Base-by-base conservation (phyloP, 805 yeast species). In the Hagleromyces aurorensis region DNA sequence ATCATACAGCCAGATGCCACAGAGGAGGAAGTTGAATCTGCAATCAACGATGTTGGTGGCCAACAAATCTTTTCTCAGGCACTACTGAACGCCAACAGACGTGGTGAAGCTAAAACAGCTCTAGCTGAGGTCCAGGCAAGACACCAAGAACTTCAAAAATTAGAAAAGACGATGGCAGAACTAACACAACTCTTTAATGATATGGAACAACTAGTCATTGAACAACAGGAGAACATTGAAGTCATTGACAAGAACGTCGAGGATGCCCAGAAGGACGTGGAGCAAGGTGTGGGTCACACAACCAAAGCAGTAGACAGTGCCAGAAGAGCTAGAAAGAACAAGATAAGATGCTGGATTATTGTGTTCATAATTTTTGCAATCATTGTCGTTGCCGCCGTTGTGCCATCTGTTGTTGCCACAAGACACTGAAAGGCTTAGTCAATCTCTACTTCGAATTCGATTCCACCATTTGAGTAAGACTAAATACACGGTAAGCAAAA, bases 1-100 rank as follows among this genome's bases (percentile, higher is more conserved):
- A 83, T 91, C 50, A 91, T 84, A 40, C 80, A 77, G 49, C 94
- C 94, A 6, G 80, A 77, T 38, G 91, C 93, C 4, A 70, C 89
- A 12, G 81, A 80, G 16, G 81, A 69, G 29, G 94, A 89, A 63
- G 82, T 89, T 38, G 75, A 73, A 42, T 83, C 78, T 30, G 94
- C 87, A 28, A 77, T 87, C 35, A 87, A 79, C 45, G 93, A 85
- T 49, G 74, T 73, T 32, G 82, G 80, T 42, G 81, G 85, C 31
- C 86, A 80, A 55, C 97, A 89, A 63, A 83, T 87, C 47, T 91
- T 91, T 63, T 85, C 93, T 36, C 94, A 86, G 61, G 96, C 96
- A 21, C 68, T 85, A 41, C 67, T 79, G 64, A 80, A 80, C 60
- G 78, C 86, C 32, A 82, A 83, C 54, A 78, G 94, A 62, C 74